Evolutionary conservation across 139 green algal species (phyloP).

Genomic region (Edaphochlamys debaryana): DNA sequence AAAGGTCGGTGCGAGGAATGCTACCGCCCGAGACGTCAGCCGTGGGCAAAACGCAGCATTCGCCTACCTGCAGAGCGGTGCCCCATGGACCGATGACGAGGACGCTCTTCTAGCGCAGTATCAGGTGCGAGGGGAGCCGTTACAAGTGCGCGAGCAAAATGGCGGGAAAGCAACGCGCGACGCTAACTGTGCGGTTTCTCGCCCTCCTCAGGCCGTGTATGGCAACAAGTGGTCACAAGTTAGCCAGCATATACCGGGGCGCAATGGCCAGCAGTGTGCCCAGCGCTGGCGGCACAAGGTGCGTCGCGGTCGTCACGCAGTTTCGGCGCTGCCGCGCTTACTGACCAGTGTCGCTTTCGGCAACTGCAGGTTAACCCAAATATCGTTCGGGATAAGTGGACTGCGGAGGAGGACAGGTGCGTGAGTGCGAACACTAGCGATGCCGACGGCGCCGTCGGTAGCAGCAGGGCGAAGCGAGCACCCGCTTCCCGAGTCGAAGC

Average conservation of each 20-base stretch:
- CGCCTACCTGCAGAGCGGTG: neutral
- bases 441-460: no score
- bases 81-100: conserved; percentile 20
- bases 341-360: neutral
- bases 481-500: no score
- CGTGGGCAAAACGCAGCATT: neutral
- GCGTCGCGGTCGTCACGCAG: neutral
- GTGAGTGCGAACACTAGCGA: no score
- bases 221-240: conserved; percentile 84
- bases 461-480: no score
- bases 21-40: no score
- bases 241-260: conserved; percentile 75
- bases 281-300: conserved; percentile 91
- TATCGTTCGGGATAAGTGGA: conserved; percentile 86
- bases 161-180: neutral
- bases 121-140: no score
- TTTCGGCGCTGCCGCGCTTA: neutral
- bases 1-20: no score
- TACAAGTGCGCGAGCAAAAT: neutral
- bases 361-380: conserved; percentile 84
- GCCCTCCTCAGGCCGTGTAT: conserved; percentile 50
- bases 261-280: conserved; percentile 88
- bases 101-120: neutral
- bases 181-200: no score
- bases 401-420: conserved; percentile 69